Evolutionary conservation across 768 basidiomycete species (phyloP).

Genomic region (Panaeolus cyanescens): DNA sequence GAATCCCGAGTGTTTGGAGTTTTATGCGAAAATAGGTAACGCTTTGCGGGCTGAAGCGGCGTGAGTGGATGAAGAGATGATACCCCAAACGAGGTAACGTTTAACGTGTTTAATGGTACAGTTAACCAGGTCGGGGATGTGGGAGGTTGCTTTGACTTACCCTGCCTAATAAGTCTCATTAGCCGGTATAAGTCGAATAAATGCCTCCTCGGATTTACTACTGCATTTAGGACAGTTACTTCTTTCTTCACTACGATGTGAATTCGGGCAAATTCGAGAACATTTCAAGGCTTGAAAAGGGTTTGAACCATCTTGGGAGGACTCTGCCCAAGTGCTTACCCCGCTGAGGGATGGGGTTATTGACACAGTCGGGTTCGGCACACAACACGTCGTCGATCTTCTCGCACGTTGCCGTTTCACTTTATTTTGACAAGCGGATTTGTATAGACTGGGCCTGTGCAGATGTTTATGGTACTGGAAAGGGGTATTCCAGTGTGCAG

Average conservation of each 20-base stretch:
- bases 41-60: conserved; percentile 47
- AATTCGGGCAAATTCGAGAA: not conserved
- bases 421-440: conserved; percentile 1
- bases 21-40: conserved; percentile 59
- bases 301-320: not conserved
- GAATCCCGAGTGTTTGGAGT: conserved; percentile 71
- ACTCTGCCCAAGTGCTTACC: not conserved
- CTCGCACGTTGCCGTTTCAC: not conserved
- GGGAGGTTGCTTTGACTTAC: not conserved
- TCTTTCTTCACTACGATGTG: not conserved
- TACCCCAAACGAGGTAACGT: not conserved
- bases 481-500: not conserved
- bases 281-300: not conserved
- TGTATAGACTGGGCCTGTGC: too few relatives aligned
- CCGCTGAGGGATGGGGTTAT: not conserved
- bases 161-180: not conserved
- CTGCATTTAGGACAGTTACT: not conserved
- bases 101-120: not conserved
- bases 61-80: conserved; percentile 14
- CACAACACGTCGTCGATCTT: not conserved
- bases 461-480: too few relatives aligned
- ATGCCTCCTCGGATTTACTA: conserved; percentile 1
- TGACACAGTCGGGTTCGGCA: not conserved
- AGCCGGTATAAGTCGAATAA: not conserved
- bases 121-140: too few relatives aligned